These are phyloP conservation scores for Parachlorella kessleri DNA, from an alignment of 139 green algal species.

Conservation along the genomic window DNA sequence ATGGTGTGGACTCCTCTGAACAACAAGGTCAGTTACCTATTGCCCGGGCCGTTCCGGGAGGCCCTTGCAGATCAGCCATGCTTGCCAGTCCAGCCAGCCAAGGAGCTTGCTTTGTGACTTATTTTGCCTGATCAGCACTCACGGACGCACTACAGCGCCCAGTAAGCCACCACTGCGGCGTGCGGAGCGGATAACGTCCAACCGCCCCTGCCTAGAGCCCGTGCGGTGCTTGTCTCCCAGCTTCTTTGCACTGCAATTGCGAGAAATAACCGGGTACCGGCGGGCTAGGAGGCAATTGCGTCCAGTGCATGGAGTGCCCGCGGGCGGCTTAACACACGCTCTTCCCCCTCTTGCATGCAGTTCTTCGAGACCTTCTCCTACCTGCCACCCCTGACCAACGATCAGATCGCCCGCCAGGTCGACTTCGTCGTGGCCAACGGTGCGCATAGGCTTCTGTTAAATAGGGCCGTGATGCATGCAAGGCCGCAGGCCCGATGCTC, in stretches of 20 bases:
- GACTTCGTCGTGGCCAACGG: constrained; percentile 95
- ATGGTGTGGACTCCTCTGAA: constrained; percentile 51
- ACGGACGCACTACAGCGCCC: background rate
- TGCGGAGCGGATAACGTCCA: background rate
- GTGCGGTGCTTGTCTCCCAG: too few relatives aligned
- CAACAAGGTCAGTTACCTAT: constrained; percentile 56
- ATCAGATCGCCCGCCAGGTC: constrained; percentile 93
- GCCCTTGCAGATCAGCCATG: background rate
- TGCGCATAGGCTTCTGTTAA: too few relatives aligned
- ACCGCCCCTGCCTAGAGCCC: too few relatives aligned
- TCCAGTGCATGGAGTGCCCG: too few relatives aligned
- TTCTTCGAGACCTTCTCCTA: constrained; percentile 99
- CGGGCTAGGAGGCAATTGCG: too few relatives aligned
- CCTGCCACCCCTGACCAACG: constrained; percentile 92
- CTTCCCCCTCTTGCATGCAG: constrained; percentile 64
- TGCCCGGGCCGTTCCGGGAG: background rate
- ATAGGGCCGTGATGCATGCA: too few relatives aligned
- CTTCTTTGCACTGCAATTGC: too few relatives aligned
- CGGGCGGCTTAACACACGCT: too few relatives aligned
- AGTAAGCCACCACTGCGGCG: background rate
- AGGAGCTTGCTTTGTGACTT: background rate
- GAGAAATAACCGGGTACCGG: too few relatives aligned
- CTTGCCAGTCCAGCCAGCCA: background rate
- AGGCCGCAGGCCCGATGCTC: too few relatives aligned
- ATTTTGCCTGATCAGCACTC: background rate